phyloP scores from a whole-genome alignment of 2,329 filamentous ascomycete genomes.

The Davidsoniella eucalypti region DNA sequence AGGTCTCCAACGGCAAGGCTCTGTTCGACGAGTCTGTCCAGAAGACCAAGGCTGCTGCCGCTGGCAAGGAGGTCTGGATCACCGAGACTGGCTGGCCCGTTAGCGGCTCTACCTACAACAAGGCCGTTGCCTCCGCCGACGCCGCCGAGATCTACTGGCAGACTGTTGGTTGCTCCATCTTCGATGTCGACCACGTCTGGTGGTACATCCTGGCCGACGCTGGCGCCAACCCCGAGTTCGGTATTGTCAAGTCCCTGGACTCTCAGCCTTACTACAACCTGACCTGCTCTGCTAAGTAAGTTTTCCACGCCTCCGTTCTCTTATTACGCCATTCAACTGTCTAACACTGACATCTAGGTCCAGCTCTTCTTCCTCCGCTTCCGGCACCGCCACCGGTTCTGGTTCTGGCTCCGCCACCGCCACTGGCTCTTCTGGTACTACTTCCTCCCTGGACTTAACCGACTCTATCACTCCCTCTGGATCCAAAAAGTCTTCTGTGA shows the following conservation, averaged over 20 bases:
- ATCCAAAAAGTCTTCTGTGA: background rate
- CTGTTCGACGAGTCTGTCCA: constrained; percentile 54
- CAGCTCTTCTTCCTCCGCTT: constrained; percentile 1
- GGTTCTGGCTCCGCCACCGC: constrained; percentile 2
- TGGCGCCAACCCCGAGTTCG: constrained; percentile 46
- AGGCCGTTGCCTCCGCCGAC: constrained; percentile 42
- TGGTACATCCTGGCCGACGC: constrained; percentile 66
- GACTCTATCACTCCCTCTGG: background rate
- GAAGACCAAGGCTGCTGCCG: constrained; percentile 39
- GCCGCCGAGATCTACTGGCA: constrained; percentile 75
- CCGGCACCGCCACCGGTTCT: background rate
- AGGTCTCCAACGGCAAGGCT: constrained; percentile 42
- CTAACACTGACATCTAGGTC: constrained; percentile 8
- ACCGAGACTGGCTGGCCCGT: constrained; percentile 84
- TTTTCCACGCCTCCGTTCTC: constrained; percentile 11
- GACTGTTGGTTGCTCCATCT: constrained; percentile 55
- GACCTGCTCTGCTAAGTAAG: constrained; percentile 30
- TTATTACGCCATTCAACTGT: constrained; percentile 12
- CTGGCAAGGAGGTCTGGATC: constrained; percentile 62
- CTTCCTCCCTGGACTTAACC: background rate
- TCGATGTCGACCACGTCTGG: constrained; percentile 50
- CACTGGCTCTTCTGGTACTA: constrained; percentile 8
- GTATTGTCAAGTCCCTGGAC: constrained; percentile 42
- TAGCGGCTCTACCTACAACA: constrained; percentile 43
- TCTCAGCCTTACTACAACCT: constrained; percentile 46